Conservation (phyloP, 768 basidiomycete genomes). For the Leccinum truebloodii region DNA sequence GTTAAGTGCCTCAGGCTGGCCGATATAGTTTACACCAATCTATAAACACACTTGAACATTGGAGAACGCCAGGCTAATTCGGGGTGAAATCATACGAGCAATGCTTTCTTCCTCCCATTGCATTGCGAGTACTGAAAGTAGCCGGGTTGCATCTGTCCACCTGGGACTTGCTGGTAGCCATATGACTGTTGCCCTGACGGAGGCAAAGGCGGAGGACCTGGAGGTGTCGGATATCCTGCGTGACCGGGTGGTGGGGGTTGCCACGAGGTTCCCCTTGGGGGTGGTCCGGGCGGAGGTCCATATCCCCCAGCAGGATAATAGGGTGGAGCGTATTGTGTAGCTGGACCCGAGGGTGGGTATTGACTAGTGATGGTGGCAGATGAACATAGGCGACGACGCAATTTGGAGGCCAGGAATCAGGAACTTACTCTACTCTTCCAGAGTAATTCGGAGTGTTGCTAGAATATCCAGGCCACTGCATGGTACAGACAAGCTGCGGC, state of each 20-base stretch:
- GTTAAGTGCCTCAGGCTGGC: slow-evolving; percentile 60
- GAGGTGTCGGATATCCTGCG: slow-evolving; percentile 17
- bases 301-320: slow-evolving; percentile 17
- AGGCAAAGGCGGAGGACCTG: slow-evolving; percentile 49
- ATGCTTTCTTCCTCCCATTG: slow-evolving; percentile 82
- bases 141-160: slow-evolving; percentile 51
- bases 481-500: neutral
- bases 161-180: slow-evolving; percentile 54
- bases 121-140: slow-evolving; percentile 91
- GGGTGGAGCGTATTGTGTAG: slow-evolving; percentile 2
- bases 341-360: slow-evolving; percentile 31
- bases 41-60: slow-evolving; percentile 27
- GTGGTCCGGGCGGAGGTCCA: slow-evolving; percentile 17
- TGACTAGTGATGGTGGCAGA: slow-evolving; percentile 32
- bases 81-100: slow-evolving; percentile 58
- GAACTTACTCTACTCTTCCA: slow-evolving; percentile 17
- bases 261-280: slow-evolving; percentile 10
- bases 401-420: neutral
- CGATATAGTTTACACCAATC: slow-evolving; percentile 90
- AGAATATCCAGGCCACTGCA: slow-evolving; percentile 13
- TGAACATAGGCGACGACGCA: neutral
- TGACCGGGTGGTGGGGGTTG: slow-evolving; percentile 3
- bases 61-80: neutral
- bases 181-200: slow-evolving; percentile 61
- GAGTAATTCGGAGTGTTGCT: neutral